Conservation (phyloP, 306 rosid species). For the Citrullus mucosospermus region DNA sequence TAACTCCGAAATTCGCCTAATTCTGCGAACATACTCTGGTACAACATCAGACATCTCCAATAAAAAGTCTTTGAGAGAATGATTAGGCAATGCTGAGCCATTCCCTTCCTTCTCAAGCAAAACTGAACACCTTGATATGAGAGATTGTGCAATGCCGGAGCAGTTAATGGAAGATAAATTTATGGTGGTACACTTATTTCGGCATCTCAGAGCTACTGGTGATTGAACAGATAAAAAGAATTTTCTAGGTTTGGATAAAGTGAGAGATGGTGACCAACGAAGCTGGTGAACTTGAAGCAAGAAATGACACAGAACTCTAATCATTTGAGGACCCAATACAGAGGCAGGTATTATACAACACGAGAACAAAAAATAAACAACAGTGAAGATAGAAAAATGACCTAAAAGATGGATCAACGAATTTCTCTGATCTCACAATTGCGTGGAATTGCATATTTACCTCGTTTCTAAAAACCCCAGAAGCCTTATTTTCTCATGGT, state of each 20-base stretch:
- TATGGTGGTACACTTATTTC: conserved; percentile 7
- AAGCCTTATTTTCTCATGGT: neutral
- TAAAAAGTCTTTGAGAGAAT: conserved; percentile 38
- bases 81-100: conserved; percentile 21
- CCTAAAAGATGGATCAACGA: neutral
- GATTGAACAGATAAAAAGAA: conserved; percentile 9
- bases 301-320: neutral
- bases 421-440: neutral
- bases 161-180: conserved; percentile 17
- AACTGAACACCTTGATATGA: conserved; percentile 22
- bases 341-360: neutral
- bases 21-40: conserved; percentile 46
- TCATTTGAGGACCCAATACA: conserved; percentile 7
- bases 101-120: conserved; percentile 13
- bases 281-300: conserved; percentile 18
- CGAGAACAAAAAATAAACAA: neutral
- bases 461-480: neutral
- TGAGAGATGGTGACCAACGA: conserved; percentile 13
- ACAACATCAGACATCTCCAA: conserved; percentile 40
- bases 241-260: neutral
- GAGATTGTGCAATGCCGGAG: conserved; percentile 39
- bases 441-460: neutral
- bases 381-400: neutral
- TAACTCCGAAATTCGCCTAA: conserved; percentile 34
- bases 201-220: neutral